Base-by-base conservation (phyloP, 1,139 yeast genomes). In the Geotrichum reessii region DNA sequence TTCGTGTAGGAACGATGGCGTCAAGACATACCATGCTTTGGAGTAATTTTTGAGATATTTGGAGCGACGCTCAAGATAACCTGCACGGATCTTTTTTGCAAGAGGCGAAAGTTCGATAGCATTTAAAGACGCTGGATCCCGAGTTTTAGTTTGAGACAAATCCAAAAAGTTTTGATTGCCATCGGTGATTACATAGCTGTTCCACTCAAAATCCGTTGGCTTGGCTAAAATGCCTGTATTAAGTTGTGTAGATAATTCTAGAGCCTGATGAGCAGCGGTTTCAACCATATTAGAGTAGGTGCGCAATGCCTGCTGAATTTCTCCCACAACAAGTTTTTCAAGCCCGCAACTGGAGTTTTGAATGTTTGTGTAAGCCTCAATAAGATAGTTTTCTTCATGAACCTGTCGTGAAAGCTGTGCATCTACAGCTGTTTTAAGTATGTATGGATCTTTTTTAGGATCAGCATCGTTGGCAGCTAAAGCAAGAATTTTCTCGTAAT, bases 31-130 rank as follows among this genome's bases (percentile, higher is more conserved):
- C 84, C 89, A 93, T 3, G 95, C 96, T 65, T 85, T 82, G 6
- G 96, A 84, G 73, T 91, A 95, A 31, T 92, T 86, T 75, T 91
- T 92, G 65, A 93, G 78, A 71, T 84, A 91, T 76, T 92, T 93
- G 1, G 97, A 87, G 67, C 96, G 82, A 71, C 97, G 81, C 72
- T 93, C 99, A 64, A 93, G 77, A 64, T 78, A 81, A 0, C 98
- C 97, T 46, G 90, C 82, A 60, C 91, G 82, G 48, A 93, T 80
- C 58, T 88, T 86, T 55, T 77, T 74, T 40, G 92, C 83, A 64
- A 91, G 76, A 12, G 90, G 82, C 56, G 92, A 87, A 66, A 81
- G 79, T 69, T 84, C 87, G 67, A 86, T 80, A 21, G 84, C 83
- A 4, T 71, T 69, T 55, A 90, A 79, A 62, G 85, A 88, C 55